Percentiles rank a stretch among this genome's conserved stretches.
phyloP scores from a whole-genome alignment of 495 filamentous ascomycete species.

The Articulospora tetracladia region DNA sequence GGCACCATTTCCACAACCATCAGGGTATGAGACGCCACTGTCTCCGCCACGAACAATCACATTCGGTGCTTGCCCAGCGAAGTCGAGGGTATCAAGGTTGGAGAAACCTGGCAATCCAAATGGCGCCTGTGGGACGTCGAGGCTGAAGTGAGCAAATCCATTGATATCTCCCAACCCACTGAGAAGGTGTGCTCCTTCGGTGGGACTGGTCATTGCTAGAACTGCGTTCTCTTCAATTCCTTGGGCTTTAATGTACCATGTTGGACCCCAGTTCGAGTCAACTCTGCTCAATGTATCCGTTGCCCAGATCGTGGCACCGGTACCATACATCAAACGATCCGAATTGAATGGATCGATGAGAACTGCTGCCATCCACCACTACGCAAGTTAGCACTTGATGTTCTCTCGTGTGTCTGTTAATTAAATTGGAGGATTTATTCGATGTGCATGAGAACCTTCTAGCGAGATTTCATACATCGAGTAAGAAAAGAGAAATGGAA shows the following conservation, averaged over 20 bases:
- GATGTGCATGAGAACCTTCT: no score
- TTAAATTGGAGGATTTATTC: no score
- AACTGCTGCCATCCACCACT: constrained; percentile 6
- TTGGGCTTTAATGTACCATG: constrained; percentile 10
- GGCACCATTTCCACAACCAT: constrained; percentile 5
- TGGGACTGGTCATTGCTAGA: constrained; percentile 5
- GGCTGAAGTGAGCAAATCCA: constrained; percentile 1
- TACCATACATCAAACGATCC: constrained; percentile 4
- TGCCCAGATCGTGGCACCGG: constrained; percentile 8
- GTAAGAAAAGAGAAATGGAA: background rate
- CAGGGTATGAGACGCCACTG: constrained; percentile 2
- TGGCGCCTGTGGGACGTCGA: background rate
- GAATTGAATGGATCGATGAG: constrained; percentile 8
- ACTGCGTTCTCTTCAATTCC: constrained; percentile 11
- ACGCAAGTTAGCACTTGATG: background rate
- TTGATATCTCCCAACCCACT: constrained; percentile 9
- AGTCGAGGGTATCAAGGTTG: constrained; percentile 5
- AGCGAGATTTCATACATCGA: no score
- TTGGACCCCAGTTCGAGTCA: constrained; percentile 1
- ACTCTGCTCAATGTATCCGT: background rate
- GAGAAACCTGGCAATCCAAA: constrained; percentile 4
- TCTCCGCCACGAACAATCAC: constrained; percentile 3
- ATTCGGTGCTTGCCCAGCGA: constrained; percentile 4
- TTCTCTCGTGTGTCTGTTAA: no score
- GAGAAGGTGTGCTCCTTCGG: constrained; percentile 6